Percentiles rank a stretch among this genome's conserved stretches.
Conservation (phyloP, 805 yeast genomes). For the Myxozyma sirexii region DNA sequence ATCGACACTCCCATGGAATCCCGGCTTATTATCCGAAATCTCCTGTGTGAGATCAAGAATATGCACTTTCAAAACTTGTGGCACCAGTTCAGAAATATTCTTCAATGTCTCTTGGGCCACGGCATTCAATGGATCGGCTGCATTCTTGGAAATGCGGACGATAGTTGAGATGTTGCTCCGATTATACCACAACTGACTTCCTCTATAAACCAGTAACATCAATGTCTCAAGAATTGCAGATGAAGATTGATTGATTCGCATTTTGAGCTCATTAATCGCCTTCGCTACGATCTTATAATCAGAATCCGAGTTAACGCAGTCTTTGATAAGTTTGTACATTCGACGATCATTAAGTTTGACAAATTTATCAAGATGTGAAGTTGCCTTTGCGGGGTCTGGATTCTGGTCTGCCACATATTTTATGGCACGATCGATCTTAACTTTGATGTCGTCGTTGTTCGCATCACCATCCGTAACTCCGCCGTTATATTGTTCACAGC, state of each 20-base stretch:
- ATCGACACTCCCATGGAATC: constrained; percentile 40
- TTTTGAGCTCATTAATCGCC: constrained; percentile 64
- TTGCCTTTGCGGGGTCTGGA: constrained; percentile 56
- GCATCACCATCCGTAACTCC: constrained; percentile 32
- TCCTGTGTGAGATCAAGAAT: constrained; percentile 52
- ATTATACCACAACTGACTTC: constrained; percentile 65
- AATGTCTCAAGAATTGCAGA: constrained; percentile 57
- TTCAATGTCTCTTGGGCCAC: constrained; percentile 57
- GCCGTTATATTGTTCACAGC: constrained; percentile 50
- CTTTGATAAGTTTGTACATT: constrained; percentile 56
- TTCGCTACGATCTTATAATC: constrained; percentile 63
- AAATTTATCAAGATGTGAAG: constrained; percentile 56
- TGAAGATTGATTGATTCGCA: constrained; percentile 47
- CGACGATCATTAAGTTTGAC: constrained; percentile 61
- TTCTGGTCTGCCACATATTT: constrained; percentile 63
- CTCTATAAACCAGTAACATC: constrained; percentile 61
- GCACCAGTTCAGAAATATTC: constrained; percentile 41
- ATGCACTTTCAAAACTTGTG: constrained; percentile 66
- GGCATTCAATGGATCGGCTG: constrained; percentile 39
- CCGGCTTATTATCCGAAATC: constrained; percentile 42
- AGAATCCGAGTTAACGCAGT: constrained; percentile 58
- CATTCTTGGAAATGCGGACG: constrained; percentile 50
- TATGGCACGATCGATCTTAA: constrained; percentile 41
- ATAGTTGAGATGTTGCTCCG: constrained; percentile 62
- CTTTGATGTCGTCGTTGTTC: constrained; percentile 9